Evolutionary conservation across 192 early-diverging fungal species (phyloP), one percentile per base, ranked within the genome.

Genomic region (Coemansia sp.): DNA sequence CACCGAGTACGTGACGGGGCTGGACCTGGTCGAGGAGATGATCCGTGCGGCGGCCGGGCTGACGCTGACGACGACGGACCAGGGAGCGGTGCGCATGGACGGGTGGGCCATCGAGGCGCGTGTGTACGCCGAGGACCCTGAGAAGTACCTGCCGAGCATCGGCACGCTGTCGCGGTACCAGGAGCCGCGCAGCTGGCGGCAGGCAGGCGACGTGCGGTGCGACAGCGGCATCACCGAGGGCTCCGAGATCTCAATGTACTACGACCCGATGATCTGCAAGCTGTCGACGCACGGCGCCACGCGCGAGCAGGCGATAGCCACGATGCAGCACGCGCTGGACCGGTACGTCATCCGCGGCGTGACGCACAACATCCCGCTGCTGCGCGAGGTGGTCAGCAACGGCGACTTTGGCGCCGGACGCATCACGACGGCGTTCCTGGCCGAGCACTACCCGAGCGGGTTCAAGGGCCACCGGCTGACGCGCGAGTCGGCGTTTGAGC

Each of bases 191-290:
- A 53, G 47, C 17, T 49, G 56, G 50, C 10, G 22, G 22, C 71
- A 60, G 10, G 67, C 76, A 25, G 63, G 74, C 65, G 80, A 87
- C 19, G 86, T 93, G 27, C 86, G 95, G n/a, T 93, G 91, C 78
- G 95, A 98, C 74, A 92, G 90, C 64, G 95, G 95, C 25, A 85
- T 95, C 50, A 81, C 87, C 13, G 92, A 95, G 64, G 95, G 95
- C 5, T 86, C 85, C n/a, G 91, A 94, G 69, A 94, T 98, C 61
- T 80, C 82, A n/a, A 90, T 98, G 27, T 92, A 94, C 81, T 98
- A 98, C 71, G 95, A 98, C 63, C 93, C 95, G 33, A 84, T 98
- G 78, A 91, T 98, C 42, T 93, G 95, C 80, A 96, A 95, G 81
- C 82, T 98, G 15, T 89, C 84, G 53, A 91, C 91, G n/a, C 84